Conservation (phyloP, 495 filamentous ascomycete genomes). For the Pseudomonodictys pantanalensis region DNA sequence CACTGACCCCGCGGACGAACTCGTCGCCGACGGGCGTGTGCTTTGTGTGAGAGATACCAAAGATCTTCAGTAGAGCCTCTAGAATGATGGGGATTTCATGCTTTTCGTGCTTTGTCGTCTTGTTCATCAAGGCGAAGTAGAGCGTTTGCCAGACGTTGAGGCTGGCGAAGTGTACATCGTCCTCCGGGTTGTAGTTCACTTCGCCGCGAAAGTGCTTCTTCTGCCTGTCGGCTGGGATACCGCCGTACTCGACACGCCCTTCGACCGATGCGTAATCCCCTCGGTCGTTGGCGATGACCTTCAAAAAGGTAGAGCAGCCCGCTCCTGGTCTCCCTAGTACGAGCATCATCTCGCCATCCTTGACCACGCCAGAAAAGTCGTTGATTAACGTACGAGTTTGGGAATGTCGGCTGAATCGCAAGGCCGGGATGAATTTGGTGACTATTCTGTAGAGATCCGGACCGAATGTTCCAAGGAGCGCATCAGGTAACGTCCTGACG, state of each 20-base stretch:
- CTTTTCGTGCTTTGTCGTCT: slow-evolving; percentile 71
- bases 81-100: slow-evolving; percentile 66
- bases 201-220: slow-evolving; percentile 71
- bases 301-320: slow-evolving; percentile 79
- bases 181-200: slow-evolving; percentile 79
- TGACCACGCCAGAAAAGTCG: slow-evolving; percentile 74
- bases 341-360: slow-evolving; percentile 80
- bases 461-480: slow-evolving; percentile 78
- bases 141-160: slow-evolving; percentile 79
- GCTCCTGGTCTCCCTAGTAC: slow-evolving; percentile 77
- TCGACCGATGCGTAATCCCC: slow-evolving; percentile 61
- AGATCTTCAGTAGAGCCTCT: slow-evolving; percentile 63
- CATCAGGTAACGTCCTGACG: slow-evolving; percentile 72
- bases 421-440: slow-evolving; percentile 59
- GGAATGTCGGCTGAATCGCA: slow-evolving; percentile 53
- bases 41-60: slow-evolving; percentile 76
- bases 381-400: slow-evolving; percentile 62
- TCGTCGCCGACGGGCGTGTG: slow-evolving; percentile 84
- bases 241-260: slow-evolving; percentile 74
- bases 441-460: slow-evolving; percentile 75
- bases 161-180: slow-evolving; percentile 74
- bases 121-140: slow-evolving; percentile 78
- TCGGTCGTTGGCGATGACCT: slow-evolving; percentile 70
- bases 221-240: slow-evolving; percentile 68
- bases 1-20: slow-evolving; percentile 71